Evolutionary conservation across 176 grass and related monocot genomes (phyloP), one percentile per base, ranked within the genome.

Genomic region (Ananas comosus): DNA sequence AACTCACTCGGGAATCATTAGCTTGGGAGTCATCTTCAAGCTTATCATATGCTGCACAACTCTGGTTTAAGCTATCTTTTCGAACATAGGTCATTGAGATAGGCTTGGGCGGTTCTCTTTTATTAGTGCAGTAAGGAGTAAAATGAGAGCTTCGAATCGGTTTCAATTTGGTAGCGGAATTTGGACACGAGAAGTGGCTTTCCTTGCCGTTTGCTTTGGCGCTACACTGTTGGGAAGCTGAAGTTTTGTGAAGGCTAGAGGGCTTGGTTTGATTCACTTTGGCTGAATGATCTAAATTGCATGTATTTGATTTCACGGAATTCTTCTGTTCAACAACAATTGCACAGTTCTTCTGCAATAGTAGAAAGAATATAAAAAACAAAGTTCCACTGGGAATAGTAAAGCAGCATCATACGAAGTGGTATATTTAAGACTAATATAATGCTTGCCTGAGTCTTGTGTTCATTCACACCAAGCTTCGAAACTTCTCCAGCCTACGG

Each of bases 111-210:
- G 52, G 25, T 76, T 74, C 19, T 2, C 65, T 68, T 51, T 16
- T 25, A 53, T 51, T 56, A 63, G 61, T 9, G 10, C 48, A 57
- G 80, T 88, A 96, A 51, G 52, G 69, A 84, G 75, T 76, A 72
- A 83, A 96, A 61, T 63, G 87, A 88, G 88, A 96, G 27, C 80
- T 86, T 58, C 66, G 72, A 70, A 51, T 79, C 71, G 83, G 74
- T 56, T 70, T 80, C 49, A 73, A 67, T 79, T 83, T 22, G 28
- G 77, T 76, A 74, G 76, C 23, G 59, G 67, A 77, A 53, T 85
- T 75, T 21, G 81, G 79, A 75, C 88, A 96, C 63, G 83, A 90
- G 58, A 80, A 77, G 53, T 90, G 86, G 75, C 83, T 28, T 58
- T 74, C 56, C 2, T 72, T 69, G 17, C 49, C 83, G 66, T 69